Evolutionary conservation across 208 protist species (phyloP).

Genomic region (Leishmania turanica): DNA sequence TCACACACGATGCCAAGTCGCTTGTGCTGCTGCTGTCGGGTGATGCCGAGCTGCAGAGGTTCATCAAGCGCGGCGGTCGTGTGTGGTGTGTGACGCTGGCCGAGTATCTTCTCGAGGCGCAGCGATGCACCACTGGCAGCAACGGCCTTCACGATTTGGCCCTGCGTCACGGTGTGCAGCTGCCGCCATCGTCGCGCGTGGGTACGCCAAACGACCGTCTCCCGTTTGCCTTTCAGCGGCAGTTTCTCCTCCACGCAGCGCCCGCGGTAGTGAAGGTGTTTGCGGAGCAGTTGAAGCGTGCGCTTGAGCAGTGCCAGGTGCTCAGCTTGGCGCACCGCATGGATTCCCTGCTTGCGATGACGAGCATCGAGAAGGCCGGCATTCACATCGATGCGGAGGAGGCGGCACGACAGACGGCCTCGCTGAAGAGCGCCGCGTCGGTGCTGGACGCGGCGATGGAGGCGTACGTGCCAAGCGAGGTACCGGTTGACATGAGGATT

Average conservation of each 20-base stretch:
- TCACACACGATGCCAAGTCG: conserved; percentile 79
- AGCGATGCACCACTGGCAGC: conserved; percentile 55
- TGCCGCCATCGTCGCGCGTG: conserved; percentile 54
- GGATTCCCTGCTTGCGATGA: conserved; percentile 82
- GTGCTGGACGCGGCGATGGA: conserved; percentile 63
- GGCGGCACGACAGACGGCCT: conserved; percentile 53
- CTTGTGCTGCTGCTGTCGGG: conserved; percentile 67
- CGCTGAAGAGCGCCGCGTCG: conserved; percentile 48
- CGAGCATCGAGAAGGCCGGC: conserved; percentile 68
- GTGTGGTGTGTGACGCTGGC: conserved; percentile 89
- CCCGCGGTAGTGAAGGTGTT: conserved; percentile 56
- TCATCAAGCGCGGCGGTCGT: conserved; percentile 76
- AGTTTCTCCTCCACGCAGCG: conserved; percentile 47
- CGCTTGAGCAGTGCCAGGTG: conserved; percentile 59
- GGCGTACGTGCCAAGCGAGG: conserved; percentile 61
- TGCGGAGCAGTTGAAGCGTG: conserved; percentile 46
- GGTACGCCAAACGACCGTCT: conserved; percentile 51
- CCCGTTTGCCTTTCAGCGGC: conserved; percentile 63
- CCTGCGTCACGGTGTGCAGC: conserved; percentile 57
- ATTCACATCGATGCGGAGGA: conserved; percentile 77
- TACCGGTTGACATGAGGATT: conserved; percentile 66
- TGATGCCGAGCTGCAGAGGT: conserved; percentile 60
- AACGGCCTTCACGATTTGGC: conserved; percentile 62
- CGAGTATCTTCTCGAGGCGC: conserved; percentile 82
- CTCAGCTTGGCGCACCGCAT: conserved; percentile 75